These are phyloP conservation scores for Verticillium isaacii DNA, from an alignment of 2,329 filamentous ascomycete genomes.

Conservation along the genomic window DNA sequence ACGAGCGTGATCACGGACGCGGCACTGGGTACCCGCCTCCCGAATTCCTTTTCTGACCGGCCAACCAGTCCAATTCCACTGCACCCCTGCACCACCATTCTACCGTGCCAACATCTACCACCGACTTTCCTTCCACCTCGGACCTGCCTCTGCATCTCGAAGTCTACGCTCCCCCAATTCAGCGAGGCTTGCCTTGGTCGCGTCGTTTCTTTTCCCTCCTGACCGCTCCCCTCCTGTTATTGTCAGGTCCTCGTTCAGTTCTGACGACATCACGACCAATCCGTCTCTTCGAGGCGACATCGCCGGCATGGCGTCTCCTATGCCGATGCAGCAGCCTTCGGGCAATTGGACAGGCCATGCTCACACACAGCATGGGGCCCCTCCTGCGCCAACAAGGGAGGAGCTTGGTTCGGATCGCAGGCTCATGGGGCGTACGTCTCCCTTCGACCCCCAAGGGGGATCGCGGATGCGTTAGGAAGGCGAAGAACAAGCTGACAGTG, in stretches of 20 bases:
- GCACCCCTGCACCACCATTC: not conserved
- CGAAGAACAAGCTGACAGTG: not conserved
- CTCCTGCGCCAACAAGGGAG: not conserved
- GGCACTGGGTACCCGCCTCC: not conserved
- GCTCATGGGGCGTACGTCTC: not conserved
- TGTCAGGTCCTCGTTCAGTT: not conserved
- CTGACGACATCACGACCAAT: not conserved
- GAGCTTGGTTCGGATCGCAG: not conserved
- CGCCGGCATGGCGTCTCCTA: not conserved
- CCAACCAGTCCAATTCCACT: not conserved
- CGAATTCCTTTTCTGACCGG: not conserved
- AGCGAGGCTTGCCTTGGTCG: not conserved
- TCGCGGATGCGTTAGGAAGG: not conserved
- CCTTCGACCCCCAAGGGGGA: not conserved
- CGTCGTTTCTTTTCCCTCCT: not conserved
- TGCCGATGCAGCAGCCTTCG: not conserved
- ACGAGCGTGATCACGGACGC: not conserved
- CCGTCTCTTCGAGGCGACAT: not conserved
- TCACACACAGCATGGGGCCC: not conserved
- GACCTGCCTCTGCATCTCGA: not conserved
- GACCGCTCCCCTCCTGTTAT: not conserved
- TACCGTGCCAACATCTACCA: not conserved
- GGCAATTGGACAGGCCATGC: not conserved
- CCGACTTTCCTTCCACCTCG: not conserved
- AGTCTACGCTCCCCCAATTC: not conserved